Evolutionary conservation across 2,329 filamentous ascomycete genomes (phyloP), one percentile per base, ranked within the genome.

Genomic region (Pleurostoma richardsiae): DNA sequence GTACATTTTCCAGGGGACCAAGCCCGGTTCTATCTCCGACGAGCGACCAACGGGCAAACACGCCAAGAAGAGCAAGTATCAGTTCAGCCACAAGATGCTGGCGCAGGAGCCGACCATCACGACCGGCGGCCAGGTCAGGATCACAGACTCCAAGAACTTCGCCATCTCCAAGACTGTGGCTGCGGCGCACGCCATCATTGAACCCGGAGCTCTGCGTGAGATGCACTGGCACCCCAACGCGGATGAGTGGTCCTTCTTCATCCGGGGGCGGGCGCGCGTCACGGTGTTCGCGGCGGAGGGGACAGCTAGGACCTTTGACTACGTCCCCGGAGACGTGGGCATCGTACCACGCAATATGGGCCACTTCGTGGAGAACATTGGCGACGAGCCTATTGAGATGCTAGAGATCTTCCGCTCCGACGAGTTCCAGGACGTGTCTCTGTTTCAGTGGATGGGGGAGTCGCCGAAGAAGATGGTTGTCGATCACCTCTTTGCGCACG

Each of bases 161-260:
- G 80, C 82, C 30, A 77, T 90, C 50, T 87, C 86, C 41, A 83
- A 80, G 63, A 86, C 83, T 0, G 77, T 90, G 26, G 85, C 86
- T 0, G 86, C 86, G 1, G 87, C 85, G 1, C 77, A 90, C 56
- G 77, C 88, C 19, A 77, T 78, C 36, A 86, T 91, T 50, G 71
- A 85, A 52, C 86, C 86, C 0, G 85, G 85, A 10, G 85, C 83
- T 0, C 71, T 90, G 60, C 78, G 86, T 7, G 86, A 90, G 67
- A 89, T 91, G 75, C 87, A 91, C 69, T 91, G 87, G 87, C 87
- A 91, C 59, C 85, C 86, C 1, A 82, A 80, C 40, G 85, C 85
- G 10, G 87, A 90, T 57, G 86, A 90, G 63, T 91, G 86, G 86
- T 86, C 82, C 5, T 91, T 87, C 65, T 90, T 91, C 70, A 79